These are phyloP conservation scores for Aspergillus candidus DNA, from an alignment of 2,329 filamentous ascomycete genomes.

Conservation along the genomic window DNA sequence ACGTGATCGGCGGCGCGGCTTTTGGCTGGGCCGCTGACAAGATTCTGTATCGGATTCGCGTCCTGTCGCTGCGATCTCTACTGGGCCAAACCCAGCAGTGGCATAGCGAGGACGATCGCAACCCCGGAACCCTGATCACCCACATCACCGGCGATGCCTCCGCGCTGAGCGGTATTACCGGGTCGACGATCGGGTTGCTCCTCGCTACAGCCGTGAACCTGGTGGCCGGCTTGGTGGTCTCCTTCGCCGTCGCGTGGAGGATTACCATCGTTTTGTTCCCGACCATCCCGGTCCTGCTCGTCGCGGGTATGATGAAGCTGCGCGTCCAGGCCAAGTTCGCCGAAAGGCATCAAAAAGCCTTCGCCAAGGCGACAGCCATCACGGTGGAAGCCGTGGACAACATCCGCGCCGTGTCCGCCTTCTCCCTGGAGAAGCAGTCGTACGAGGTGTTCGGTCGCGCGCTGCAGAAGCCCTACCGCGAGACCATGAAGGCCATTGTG, in stretches of 20 bases:
- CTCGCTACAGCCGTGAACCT: constrained; percentile 65
- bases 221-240: constrained; percentile 59
- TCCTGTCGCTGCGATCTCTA: constrained; percentile 57
- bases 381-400: constrained; percentile 48
- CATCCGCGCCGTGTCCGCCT: constrained; percentile 46
- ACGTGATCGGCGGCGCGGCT: constrained; percentile 52
- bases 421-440: constrained; percentile 47
- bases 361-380: constrained; percentile 45
- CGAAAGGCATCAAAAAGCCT: constrained; percentile 46
- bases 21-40: constrained; percentile 58
- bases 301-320: constrained; percentile 63
- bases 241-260: constrained; percentile 67
- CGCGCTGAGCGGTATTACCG: constrained; percentile 61
- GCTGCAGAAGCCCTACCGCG: constrained; percentile 41
- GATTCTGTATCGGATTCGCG: constrained; percentile 55
- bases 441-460: constrained; percentile 41
- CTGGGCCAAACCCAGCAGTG: constrained; percentile 61
- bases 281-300: constrained; percentile 61
- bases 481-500: constrained; percentile 43
- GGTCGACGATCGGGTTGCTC: constrained; percentile 62
- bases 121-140: constrained; percentile 55
- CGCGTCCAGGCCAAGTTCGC: constrained; percentile 55
- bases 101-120: constrained; percentile 60
- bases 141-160: constrained; percentile 65
- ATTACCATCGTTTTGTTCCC: constrained; percentile 67